These are phyloP conservation scores for Penicillium pancosmium DNA, from an alignment of 495 filamentous ascomycete species.

Conservation along the genomic window DNA sequence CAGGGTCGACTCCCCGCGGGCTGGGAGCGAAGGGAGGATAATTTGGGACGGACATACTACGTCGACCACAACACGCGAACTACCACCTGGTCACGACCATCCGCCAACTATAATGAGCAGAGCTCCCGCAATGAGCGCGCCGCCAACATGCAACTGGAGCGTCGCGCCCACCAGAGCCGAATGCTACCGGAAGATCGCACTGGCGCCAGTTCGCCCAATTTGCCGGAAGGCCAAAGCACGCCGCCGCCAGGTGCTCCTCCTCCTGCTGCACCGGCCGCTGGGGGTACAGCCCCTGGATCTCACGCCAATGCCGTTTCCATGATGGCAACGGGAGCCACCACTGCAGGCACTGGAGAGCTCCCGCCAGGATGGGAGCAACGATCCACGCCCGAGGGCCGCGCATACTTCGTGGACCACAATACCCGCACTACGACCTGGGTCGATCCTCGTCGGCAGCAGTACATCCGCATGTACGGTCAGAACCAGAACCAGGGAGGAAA, in stretches of 20 bases:
- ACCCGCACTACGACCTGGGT: slow-evolving; percentile 99
- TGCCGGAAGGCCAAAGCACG: slow-evolving; percentile 61
- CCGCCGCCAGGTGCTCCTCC: slow-evolving; percentile 43
- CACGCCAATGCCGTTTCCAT: slow-evolving; percentile 69
- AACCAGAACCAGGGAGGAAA: slow-evolving; percentile 61
- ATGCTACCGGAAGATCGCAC: slow-evolving; percentile 96
- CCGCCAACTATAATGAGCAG: slow-evolving; percentile 75
- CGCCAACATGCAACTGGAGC: slow-evolving; percentile 86
- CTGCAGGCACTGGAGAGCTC: slow-evolving; percentile 91
- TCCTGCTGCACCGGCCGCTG: slow-evolving; percentile 44
- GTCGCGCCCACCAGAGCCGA: slow-evolving; percentile 89
- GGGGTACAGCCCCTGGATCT: slow-evolving; percentile 44
- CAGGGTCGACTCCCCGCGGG: slow-evolving; percentile 90
- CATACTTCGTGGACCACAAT: slow-evolving; percentile 99
- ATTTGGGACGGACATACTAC: slow-evolving; percentile 97
- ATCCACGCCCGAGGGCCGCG: slow-evolving; percentile 88
- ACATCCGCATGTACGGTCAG: slow-evolving; percentile 95
- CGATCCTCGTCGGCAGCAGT: slow-evolving; percentile 96
- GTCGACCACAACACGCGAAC: slow-evolving; percentile 97
- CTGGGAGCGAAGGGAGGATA: slow-evolving; percentile 96
- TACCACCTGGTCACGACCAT: slow-evolving; percentile 92
- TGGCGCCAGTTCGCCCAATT: slow-evolving; percentile 87
- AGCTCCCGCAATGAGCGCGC: slow-evolving; percentile 78
- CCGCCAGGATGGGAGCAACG: slow-evolving; percentile 96
- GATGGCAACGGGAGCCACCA: slow-evolving; percentile 94